Conservation (phyloP, 2,329 filamentous ascomycete genomes). For the Leptographium galeiforme region DNA sequence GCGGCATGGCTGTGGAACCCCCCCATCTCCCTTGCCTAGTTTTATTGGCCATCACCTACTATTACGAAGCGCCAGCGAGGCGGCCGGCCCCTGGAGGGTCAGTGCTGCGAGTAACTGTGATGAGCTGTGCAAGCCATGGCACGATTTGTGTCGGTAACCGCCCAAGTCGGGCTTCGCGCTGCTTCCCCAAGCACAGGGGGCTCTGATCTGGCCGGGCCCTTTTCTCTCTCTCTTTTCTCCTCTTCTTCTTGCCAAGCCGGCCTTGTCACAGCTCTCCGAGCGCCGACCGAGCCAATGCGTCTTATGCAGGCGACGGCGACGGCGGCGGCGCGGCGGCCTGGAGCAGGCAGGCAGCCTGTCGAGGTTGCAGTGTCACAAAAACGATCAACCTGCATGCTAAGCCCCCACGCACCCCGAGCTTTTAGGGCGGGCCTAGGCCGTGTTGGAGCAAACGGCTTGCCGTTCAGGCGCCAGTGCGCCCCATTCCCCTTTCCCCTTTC, state of each 20-base stretch:
- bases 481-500: background rate
- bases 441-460: background rate
- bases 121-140: background rate
- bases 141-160: background rate
- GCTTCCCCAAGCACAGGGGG: background rate
- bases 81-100: background rate
- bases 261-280: too few relatives aligned
- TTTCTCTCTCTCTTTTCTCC: background rate
- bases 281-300: too few relatives aligned
- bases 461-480: background rate
- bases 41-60: background rate
- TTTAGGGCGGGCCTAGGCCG: background rate
- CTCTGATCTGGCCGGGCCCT: background rate
- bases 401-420: conserved; percentile 3
- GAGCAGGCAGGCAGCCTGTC: background rate
- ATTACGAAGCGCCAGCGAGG: background rate
- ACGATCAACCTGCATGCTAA: conserved; percentile 3
- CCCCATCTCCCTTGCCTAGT: background rate
- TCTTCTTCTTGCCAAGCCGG: background rate
- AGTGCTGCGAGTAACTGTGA: too few relatives aligned
- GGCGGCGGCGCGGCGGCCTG: too few relatives aligned
- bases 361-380: background rate
- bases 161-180: background rate
- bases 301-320: too few relatives aligned
- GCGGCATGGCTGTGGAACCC: background rate